Percentiles rank a stretch among this genome's conserved stretches.
These are phyloP conservation scores for Scheffersomyces insectosa DNA, from an alignment of 1,139 yeast species.

Conservation along the genomic window DNA sequence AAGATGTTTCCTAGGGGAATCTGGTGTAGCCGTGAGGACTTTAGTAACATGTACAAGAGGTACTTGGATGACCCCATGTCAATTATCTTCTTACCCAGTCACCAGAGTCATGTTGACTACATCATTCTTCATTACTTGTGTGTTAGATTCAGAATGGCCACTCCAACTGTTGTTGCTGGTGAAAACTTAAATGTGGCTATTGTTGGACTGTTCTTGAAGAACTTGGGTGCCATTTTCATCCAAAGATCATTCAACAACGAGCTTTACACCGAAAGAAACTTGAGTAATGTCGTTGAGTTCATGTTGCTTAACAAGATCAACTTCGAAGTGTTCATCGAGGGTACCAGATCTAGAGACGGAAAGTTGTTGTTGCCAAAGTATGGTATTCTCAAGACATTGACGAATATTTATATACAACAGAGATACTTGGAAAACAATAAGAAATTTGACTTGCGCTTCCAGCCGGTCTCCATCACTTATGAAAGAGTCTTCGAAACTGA, in stretches of 20 bases:
- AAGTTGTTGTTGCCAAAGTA: constrained; percentile 64
- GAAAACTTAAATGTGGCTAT: constrained; percentile 67
- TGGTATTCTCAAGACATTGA: constrained; percentile 57
- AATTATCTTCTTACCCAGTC: constrained; percentile 49
- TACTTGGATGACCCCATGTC: constrained; percentile 47
- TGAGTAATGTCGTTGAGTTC: constrained; percentile 56
- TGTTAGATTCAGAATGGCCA: constrained; percentile 55
- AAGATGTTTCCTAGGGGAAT: constrained; percentile 49
- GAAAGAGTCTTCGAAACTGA: constrained; percentile 70
- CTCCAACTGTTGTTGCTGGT: constrained; percentile 68
- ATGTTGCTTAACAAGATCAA: constrained; percentile 51
- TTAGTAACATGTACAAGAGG: constrained; percentile 29
- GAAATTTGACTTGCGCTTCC: constrained; percentile 45
- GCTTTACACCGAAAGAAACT: constrained; percentile 57
- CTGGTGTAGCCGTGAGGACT: constrained; percentile 40
- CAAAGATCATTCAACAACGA: constrained; percentile 50
- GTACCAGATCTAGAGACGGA: constrained; percentile 68
- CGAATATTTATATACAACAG: constrained; percentile 47
- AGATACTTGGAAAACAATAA: constrained; percentile 44
- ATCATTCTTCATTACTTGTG: constrained; percentile 60
- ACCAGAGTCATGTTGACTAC: constrained; percentile 67
- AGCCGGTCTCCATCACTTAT: constrained; percentile 63
- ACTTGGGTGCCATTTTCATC: constrained; percentile 50
- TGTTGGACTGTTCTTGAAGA: constrained; percentile 48
- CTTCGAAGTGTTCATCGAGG: constrained; percentile 67